Percentiles rank a stretch among this genome's conserved stretches.
Conservation (phyloP, 352 stramenopile genomes). For the Phytophthora agathidicida region DNA sequence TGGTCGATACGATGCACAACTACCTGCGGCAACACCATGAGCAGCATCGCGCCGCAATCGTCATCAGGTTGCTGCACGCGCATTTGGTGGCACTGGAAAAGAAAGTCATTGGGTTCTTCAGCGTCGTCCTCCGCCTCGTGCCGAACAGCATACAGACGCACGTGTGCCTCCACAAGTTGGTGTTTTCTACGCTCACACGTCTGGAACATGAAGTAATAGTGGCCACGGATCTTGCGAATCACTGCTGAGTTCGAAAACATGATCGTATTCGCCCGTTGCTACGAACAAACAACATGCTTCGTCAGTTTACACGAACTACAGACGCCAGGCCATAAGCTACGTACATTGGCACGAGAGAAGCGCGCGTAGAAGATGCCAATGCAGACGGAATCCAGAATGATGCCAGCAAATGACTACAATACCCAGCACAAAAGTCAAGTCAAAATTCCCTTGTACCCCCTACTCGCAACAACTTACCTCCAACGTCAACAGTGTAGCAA, state of each 20-base stretch:
- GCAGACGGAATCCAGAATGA: conserved; percentile 88
- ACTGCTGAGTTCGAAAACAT: conserved; percentile 88
- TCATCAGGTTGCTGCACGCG: conserved; percentile 90
- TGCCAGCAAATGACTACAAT: conserved; percentile 78
- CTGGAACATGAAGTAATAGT: conserved; percentile 94
- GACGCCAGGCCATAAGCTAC: conserved; percentile 4
- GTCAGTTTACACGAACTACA: not conserved
- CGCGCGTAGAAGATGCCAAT: conserved; percentile 89
- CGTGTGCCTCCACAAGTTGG: conserved; percentile 87
- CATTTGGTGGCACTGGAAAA: conserved; percentile 89
- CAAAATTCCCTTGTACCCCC: not conserved
- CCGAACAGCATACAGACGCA: conserved; percentile 84
- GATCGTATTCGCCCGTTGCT: conserved; percentile 88
- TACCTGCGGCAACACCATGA: conserved; percentile 84
- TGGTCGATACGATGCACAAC: conserved; percentile 88
- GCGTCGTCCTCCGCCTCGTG: conserved; percentile 61
- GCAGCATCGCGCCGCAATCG: conserved; percentile 76
- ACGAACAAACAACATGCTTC: conserved; percentile 1
- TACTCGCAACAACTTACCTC: conserved; percentile 48
- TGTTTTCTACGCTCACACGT: conserved; percentile 90
- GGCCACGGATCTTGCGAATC: conserved; percentile 89
- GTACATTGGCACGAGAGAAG: conserved; percentile 79
- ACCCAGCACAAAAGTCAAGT: not conserved
- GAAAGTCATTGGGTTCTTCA: conserved; percentile 43
- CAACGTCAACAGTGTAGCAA: conserved; percentile 78